Evolutionary conservation across 169 alveolate species (phyloP).

Genomic region (Plasmodium inui): DNA sequence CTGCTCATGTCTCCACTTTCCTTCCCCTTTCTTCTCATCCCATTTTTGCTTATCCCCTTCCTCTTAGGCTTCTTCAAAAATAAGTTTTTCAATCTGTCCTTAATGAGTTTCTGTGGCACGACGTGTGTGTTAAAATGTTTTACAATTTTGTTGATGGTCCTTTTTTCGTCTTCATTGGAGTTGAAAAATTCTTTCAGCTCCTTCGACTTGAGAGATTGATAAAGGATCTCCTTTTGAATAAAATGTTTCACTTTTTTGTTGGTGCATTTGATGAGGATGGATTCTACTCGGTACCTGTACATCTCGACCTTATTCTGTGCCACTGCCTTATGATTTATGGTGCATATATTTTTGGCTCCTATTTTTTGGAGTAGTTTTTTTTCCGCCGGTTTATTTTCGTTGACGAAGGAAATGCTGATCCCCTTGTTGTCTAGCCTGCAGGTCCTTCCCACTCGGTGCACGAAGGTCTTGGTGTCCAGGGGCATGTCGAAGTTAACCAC

Average conservation of each 20-base stretch:
- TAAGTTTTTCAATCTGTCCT: conserved; percentile 33
- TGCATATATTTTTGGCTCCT: conserved; percentile 14
- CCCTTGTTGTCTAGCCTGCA: conserved; percentile 97
- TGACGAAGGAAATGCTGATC: conserved; percentile 83
- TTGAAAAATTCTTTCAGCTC: conserved; percentile 56
- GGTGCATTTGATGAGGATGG: conserved; percentile 47
- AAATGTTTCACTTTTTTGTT: conserved; percentile 18
- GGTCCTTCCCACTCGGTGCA: conserved; percentile 99
- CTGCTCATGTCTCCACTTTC: background rate
- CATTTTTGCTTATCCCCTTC: background rate
- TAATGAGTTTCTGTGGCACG: conserved; percentile 47
- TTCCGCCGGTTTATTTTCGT: conserved; percentile 77
- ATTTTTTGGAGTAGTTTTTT: conserved; percentile 33
- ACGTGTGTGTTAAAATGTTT: conserved; percentile 18
- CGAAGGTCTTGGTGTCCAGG: conserved; percentile 92
- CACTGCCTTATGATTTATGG: conserved; percentile 6
- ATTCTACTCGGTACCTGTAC: conserved; percentile 70
- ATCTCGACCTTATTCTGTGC: conserved; percentile 15
- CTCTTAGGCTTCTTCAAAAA: conserved; percentile 15
- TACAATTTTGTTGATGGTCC: conserved; percentile 31
- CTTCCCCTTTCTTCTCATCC: background rate
- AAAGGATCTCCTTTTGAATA: conserved; percentile 56
- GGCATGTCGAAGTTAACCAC: conserved; percentile 98
- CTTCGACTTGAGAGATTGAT: conserved; percentile 47
- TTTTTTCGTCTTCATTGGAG: conserved; percentile 28